These are phyloP conservation scores for Strobilomyces echinocephalus DNA, from an alignment of 768 basidiomycete genomes.

Conservation along the genomic window DNA sequence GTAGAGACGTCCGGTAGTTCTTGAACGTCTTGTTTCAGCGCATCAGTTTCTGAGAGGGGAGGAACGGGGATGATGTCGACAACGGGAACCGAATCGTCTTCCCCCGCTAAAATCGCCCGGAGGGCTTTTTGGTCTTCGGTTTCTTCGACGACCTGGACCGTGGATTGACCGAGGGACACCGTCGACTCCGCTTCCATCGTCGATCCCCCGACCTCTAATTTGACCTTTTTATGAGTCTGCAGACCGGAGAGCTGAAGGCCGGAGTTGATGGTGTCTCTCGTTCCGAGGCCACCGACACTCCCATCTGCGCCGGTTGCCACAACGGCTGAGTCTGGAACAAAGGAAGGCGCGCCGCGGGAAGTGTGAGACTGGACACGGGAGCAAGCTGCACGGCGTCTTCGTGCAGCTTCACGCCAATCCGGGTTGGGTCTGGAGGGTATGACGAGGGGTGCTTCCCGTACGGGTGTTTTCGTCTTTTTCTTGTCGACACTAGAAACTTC, in stretches of 20 bases:
- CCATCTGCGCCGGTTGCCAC: conserved; percentile 60
- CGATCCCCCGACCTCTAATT: conserved; percentile 30
- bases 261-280: conserved; percentile 69
- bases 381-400: conserved; percentile 43
- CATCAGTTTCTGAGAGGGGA: conserved; percentile 75
- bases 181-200: neutral
- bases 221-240: conserved; percentile 40
- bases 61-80: conserved; percentile 62
- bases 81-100: conserved; percentile 28
- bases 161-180: conserved; percentile 12
- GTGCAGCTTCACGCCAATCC: conserved; percentile 85
- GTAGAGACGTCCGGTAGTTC: conserved; percentile 75
- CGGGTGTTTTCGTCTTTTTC: conserved; percentile 35
- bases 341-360: conserved; percentile 34
- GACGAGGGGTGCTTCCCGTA: conserved; percentile 60
- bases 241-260: conserved; percentile 70
- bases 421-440: conserved; percentile 84
- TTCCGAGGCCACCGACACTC: conserved; percentile 74
- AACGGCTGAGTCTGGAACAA: conserved; percentile 59
- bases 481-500: conserved; percentile 48
- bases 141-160: conserved; percentile 38
- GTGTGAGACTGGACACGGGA: conserved; percentile 8
- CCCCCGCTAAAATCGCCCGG: conserved; percentile 66
- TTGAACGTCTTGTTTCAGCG: conserved; percentile 75
- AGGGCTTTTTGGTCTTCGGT: conserved; percentile 79